phyloP scores from a whole-genome alignment of 2,329 filamentous ascomycete species.

The Pseudocercospora fijiensis region DNA sequence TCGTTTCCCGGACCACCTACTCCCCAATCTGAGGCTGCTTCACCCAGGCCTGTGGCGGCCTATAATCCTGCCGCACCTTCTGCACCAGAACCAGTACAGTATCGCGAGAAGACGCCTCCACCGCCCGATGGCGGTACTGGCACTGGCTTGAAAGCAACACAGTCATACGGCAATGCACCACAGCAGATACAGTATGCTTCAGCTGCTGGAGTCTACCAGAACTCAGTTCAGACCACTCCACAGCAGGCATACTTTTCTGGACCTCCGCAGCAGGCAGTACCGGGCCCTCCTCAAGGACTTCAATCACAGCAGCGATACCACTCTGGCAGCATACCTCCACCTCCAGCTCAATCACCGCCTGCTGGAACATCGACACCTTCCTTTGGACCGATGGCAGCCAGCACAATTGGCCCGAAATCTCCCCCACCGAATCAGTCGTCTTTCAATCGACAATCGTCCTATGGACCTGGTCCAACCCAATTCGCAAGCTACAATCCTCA shows the following conservation, averaged over 20 bases:
- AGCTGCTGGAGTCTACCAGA: conserved; percentile 26
- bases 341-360: conserved; percentile 23
- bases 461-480: conserved; percentile 32
- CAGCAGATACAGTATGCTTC: conserved; percentile 30
- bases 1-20: conserved; percentile 36
- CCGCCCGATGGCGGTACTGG: conserved; percentile 63
- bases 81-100: conserved; percentile 67
- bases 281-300: conserved; percentile 26
- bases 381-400: conserved; percentile 28
- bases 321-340: conserved; percentile 29
- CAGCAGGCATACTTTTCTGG: conserved; percentile 44
- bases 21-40: conserved; percentile 27
- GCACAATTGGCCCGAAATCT: conserved; percentile 25
- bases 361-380: conserved; percentile 24
- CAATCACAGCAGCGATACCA: conserved; percentile 20
- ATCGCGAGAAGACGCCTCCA: conserved; percentile 77
- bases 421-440: conserved; percentile 34
- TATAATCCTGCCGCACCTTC: conserved; percentile 79
- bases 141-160: conserved; percentile 44
- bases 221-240: conserved; percentile 31
- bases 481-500: conserved; percentile 40
- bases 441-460: conserved; percentile 36
- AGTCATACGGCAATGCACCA: conserved; percentile 39
- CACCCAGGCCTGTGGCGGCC: conserved; percentile 36
- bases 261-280: conserved; percentile 36